Base-by-base conservation (phyloP, 768 basidiomycete species). In the Termitomyces sp. region DNA sequence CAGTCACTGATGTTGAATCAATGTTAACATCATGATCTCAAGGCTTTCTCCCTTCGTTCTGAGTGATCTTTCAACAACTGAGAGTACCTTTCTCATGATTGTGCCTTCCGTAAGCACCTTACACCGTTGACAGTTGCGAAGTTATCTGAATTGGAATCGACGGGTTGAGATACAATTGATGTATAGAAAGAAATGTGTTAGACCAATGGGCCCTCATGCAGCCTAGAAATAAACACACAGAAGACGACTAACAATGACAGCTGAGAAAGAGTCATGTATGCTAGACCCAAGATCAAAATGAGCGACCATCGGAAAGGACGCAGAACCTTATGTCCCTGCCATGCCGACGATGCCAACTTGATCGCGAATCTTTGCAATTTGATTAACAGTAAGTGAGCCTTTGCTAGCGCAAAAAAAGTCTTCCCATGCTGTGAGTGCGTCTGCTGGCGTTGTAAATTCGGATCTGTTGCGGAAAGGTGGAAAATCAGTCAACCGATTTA, bases 301-400 rank as follows among this genome's bases (percentile, higher is more conserved):
- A 24, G 8, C n/a, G 33, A 22, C 49, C 49, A 30, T 28, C 20
- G 1, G 5, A 40, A 53, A 6, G 10, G 10, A 13, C 36, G 3
- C 26, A 40, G 20, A 30, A 32, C 16, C 22, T 73, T 68, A 92
- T 54, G 81, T 86, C 13, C 93, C 93, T 22, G 86, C 90, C 93
- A 95, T 94, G 30, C 94, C 94, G 43, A 85, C 79, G 26, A 96
- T 81, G 5, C 94, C 94, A 18, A 94, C 89, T 22, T 79, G 77
- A 69, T 98, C 96, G 49, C 96, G 81, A 65, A 98, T 94, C 77
- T 83, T 90, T 14, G 96, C 96, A 57, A 97, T 92, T 68, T 98
- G 92, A 59, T 79, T 85, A 0, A 92, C 85, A 18, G 84, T 90
- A 65, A 99, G 78, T 28, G 80, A 80, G 7, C 84, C 87, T 68